A percentile compares a stretch with the other conserved stretches of the same genome.
phyloP scores from a whole-genome alignment of 345 rosid species.

The Brassica carinata region DNA sequence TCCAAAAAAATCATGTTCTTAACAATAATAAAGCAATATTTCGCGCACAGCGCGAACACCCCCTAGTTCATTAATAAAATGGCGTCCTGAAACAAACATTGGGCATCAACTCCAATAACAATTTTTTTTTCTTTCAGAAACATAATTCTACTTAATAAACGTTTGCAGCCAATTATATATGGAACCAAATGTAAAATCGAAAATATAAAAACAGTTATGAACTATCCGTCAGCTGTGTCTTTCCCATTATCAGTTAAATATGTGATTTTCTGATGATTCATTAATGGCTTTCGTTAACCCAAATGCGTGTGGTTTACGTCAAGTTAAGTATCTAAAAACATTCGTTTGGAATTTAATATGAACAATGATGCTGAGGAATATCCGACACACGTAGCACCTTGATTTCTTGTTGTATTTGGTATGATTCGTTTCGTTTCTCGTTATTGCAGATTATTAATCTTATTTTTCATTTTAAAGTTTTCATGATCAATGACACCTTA shows the following conservation, averaged over 20 bases:
- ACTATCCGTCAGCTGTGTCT: neutral
- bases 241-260: conserved; percentile 3
- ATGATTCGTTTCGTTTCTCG: conserved; percentile 12
- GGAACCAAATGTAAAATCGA: neutral
- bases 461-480: neutral
- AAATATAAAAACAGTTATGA: neutral
- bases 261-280: neutral
- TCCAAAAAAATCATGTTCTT: no score
- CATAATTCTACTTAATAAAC: no score
- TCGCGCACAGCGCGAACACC: no score
- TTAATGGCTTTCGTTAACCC: neutral
- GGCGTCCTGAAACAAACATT: no score
- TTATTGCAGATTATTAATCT: neutral
- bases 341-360: neutral
- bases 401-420: conserved; percentile 31
- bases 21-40: no score
- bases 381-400: conserved; percentile 3
- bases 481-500: conserved; percentile 6
- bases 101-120: no score
- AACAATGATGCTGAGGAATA: conserved; percentile 26
- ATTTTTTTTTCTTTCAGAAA: no score
- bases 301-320: conserved; percentile 31
- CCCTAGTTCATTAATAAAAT: no score
- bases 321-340: conserved; percentile 9
- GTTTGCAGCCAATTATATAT: neutral